Evolutionary conservation across 1,284 basidiomycete genomes (phyloP).

Genomic region (Apiotrichum mycotoxinovorans): DNA sequence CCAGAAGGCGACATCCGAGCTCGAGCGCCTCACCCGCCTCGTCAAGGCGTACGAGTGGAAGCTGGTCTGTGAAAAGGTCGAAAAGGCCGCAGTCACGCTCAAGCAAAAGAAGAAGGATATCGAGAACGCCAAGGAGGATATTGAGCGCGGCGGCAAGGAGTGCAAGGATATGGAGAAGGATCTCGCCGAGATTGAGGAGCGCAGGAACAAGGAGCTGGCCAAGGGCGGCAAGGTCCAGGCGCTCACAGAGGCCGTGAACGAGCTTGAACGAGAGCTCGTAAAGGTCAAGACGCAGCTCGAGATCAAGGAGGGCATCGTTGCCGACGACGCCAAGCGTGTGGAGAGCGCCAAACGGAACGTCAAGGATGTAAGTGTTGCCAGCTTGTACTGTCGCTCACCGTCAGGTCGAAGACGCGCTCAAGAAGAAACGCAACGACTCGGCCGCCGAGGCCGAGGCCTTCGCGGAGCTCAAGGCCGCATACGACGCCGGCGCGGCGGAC

Average conservation of each 20-base stretch:
- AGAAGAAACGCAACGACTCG: conserved; percentile 61
- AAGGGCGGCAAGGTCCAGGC: conserved; percentile 77
- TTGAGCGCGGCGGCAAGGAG: conserved; percentile 53
- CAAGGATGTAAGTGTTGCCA: conserved; percentile 57
- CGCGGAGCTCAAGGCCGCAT: conserved; percentile 58
- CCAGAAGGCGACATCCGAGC: conserved; percentile 82
- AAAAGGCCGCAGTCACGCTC: conserved; percentile 47
- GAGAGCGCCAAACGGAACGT: conserved; percentile 59
- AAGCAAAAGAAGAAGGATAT: conserved; percentile 42
- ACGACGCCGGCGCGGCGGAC: conserved; percentile 62
- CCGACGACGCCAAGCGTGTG: conserved; percentile 72
- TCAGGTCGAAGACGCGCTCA: conserved; percentile 60
- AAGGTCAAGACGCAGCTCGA: conserved; percentile 85
- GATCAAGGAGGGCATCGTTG: conserved; percentile 70
- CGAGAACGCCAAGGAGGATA: conserved; percentile 44
- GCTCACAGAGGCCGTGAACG: conserved; percentile 72
- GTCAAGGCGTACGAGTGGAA: conserved; percentile 89
- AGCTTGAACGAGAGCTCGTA: conserved; percentile 77
- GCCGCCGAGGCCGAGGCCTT: conserved; percentile 50
- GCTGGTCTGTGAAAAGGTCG: conserved; percentile 60
- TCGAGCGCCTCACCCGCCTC: conserved; percentile 81
- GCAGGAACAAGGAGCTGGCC: conserved; percentile 57
- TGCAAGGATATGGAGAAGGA: conserved; percentile 57
- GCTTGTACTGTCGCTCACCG: conserved; percentile 5
- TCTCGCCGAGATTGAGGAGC: conserved; percentile 62